Percentiles rank a stretch among this genome's conserved stretches.
phyloP scores from a whole-genome alignment of 345 rosid species.

The Gossypium rotundifolium region DNA sequence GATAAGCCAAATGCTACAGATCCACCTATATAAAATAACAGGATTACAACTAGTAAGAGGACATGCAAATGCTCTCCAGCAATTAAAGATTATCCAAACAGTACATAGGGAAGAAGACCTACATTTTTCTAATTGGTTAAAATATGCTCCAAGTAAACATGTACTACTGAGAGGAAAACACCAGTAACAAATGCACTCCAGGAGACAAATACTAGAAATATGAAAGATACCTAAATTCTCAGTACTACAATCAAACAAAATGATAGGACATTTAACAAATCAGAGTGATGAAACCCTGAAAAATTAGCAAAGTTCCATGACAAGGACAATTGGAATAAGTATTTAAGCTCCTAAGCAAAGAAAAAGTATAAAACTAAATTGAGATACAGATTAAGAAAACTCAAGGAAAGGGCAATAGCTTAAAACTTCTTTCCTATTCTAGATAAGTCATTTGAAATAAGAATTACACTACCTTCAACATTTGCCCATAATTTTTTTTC shows the following conservation, averaged over 20 bases:
- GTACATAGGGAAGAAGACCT: neutral
- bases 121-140: neutral
- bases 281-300: neutral
- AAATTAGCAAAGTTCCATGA: neutral
- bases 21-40: conserved; percentile 36
- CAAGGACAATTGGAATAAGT: neutral
- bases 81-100: neutral
- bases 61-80: neutral
- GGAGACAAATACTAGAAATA: neutral
- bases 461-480: neutral
- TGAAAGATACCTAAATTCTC: neutral
- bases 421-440: neutral
- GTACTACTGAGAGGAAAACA: neutral
- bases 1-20: conserved; percentile 29
- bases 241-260: neutral
- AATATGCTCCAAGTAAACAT: neutral
- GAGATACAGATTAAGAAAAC: neutral
- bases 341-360: neutral
- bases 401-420: neutral
- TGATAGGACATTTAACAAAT: neutral
- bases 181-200: neutral
- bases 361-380: neutral
- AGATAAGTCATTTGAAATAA: neutral
- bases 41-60: neutral
- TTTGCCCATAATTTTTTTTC: neutral